Base-by-base conservation (phyloP, 2,329 filamentous ascomycete genomes). In the Trichoderma brevicompactum region DNA sequence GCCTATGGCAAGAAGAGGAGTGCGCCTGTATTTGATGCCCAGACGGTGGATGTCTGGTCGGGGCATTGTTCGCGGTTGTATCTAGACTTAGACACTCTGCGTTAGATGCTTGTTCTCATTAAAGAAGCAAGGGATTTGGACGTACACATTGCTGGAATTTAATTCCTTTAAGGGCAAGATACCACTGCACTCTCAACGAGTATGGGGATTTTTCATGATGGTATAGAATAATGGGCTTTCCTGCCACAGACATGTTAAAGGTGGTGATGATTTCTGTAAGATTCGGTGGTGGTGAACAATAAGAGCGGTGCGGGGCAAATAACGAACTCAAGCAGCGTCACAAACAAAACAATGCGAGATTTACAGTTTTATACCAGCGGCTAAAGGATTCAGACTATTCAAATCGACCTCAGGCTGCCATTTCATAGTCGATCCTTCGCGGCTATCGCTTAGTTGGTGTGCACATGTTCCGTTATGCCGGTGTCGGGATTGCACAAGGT, bases 91-190 rank as follows among this genome's bases (percentile, higher is more conserved):
- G 4, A 34, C 7, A 7, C 3, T 15, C 5, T 0, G 36, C 2
- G 9, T 32, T 65, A 6, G 48, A 23, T 19, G 6, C 8, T 17
- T 10, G 12, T 17, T 34, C n/a, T 43, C 28, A 19, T 5, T 7
- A 6, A 2, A 5, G 12, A 28, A 38, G 28, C 1, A 5, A 5
- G 17, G 12, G 15, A 23, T 3, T 19, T 13, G 7, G 46, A 32
- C 85, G 74, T 79, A 90, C 87, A 70, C 88, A 91, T 86, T 91
- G 83, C 52, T 81, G 81, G 71, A 88, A 91, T 0, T 83, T 81
- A 48, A 92, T 89, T 23, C 82, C 82, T 50, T 89, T 84, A 1
- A 92, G 81, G 36, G 82, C 80, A 13, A 92, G 79, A 73, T 92
- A 92, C 87, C 88, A 91, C 38, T 83, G 75, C 36, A 92, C 75